Percentiles rank a stretch among this genome's conserved stretches.
Conservation (phyloP, 768 basidiomycete species). For the Amanita rubescens region DNA sequence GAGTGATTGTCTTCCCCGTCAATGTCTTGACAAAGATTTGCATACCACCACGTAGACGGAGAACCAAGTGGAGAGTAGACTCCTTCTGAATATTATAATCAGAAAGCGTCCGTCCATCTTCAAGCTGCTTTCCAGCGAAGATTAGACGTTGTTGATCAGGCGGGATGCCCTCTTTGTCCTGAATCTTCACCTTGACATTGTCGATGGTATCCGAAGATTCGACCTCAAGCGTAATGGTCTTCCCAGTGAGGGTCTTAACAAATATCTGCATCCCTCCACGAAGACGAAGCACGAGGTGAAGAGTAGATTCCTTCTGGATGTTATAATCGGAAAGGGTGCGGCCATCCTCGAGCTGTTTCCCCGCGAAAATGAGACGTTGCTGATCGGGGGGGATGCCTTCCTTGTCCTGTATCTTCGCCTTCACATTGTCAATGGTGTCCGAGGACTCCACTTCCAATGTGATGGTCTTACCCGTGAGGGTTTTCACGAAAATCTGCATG, state of each 20-base stretch:
- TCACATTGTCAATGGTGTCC: conserved; percentile 71
- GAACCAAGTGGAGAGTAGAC: conserved; percentile 82
- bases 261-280: conserved; percentile 73
- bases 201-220: conserved; percentile 75
- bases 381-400: conserved; percentile 78
- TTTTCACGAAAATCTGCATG: conserved; percentile 89
- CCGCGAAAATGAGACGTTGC: conserved; percentile 75
- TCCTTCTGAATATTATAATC: conserved; percentile 97
- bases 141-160: conserved; percentile 95
- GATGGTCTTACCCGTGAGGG: conserved; percentile 84
- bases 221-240: conserved; percentile 84
- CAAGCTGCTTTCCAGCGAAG: conserved; percentile 93
- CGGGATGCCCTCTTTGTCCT: conserved; percentile 76
- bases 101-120: conserved; percentile 86
- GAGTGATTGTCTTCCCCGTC: conserved; percentile 89
- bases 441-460: conserved; percentile 82
- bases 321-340: conserved; percentile 66
- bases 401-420: conserved; percentile 83
- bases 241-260: conserved; percentile 83
- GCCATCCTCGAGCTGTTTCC: conserved; percentile 81
- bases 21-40: conserved; percentile 79
- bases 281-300: conserved; percentile 47
- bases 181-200: conserved; percentile 78
- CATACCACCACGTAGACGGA: conserved; percentile 90
- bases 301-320: conserved; percentile 59